Conservation (phyloP, 2,329 filamentous ascomycete species). For the Talaromyces sp. region DNA sequence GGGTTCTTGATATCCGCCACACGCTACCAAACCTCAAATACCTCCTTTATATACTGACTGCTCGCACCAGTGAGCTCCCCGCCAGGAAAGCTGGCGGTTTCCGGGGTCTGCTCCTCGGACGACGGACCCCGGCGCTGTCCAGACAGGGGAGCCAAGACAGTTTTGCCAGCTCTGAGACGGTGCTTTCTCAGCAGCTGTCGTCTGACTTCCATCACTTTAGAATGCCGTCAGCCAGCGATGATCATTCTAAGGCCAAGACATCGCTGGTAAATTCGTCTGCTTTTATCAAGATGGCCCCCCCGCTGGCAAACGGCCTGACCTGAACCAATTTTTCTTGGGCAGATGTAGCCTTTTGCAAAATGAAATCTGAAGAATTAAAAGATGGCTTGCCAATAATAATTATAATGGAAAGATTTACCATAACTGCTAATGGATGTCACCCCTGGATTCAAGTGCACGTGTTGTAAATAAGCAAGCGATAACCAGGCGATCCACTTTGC, state of each 20-base stretch:
- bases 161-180: constrained; percentile 24
- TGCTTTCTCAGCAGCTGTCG: constrained; percentile 15
- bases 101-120: constrained; percentile 38
- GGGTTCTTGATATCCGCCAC: constrained; percentile 82
- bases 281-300: not conserved
- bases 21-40: constrained; percentile 93
- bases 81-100: constrained; percentile 50
- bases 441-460: not conserved
- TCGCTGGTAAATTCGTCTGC: not conserved
- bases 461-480: not conserved
- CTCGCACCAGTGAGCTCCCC: constrained; percentile 61
- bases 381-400: not conserved
- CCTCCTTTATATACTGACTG: constrained; percentile 80
- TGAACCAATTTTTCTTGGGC: not conserved
- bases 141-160: constrained; percentile 38
- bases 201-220: constrained; percentile 3
- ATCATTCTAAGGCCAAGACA: not conserved
- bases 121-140: constrained; percentile 31
- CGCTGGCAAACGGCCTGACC: not conserved
- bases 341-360: not conserved
- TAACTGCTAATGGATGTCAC: not conserved
- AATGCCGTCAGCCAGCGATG: not conserved
- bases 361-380: not conserved
- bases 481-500: not conserved
- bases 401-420: not conserved